These are phyloP conservation scores for Lasiodiplodia citricola DNA, from an alignment of 2,329 filamentous ascomycete species.

Conservation along the genomic window DNA sequence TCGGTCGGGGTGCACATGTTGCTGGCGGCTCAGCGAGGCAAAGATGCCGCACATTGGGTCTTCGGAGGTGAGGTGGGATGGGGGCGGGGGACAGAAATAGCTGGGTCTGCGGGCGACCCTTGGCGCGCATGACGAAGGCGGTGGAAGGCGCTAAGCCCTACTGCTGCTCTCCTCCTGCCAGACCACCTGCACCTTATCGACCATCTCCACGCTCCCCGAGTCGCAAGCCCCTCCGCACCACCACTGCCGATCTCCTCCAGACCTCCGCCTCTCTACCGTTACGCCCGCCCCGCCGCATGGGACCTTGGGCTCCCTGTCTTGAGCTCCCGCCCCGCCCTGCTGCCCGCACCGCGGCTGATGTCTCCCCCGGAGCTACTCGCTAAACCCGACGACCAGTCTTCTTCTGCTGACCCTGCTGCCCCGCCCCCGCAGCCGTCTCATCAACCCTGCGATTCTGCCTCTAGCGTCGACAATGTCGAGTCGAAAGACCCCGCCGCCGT, in stretches of 20 bases:
- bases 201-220: neutral
- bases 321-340: constrained; percentile 18
- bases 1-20: constrained; percentile 34
- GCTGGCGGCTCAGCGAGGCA: constrained; percentile 51
- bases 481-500: neutral
- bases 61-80: constrained; percentile 5
- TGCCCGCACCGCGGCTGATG: constrained; percentile 21
- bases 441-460: neutral
- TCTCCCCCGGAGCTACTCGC: constrained; percentile 25
- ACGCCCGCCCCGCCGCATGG: constrained; percentile 6
- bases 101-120: neutral
- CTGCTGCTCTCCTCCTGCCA: constrained; percentile 4
- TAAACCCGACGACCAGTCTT: constrained; percentile 21
- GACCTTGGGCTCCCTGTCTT: neutral
- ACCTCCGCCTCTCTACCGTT: neutral
- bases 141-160: constrained; percentile 23
- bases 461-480: neutral
- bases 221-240: neutral
- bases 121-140: constrained; percentile 21
- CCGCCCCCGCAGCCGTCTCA: constrained; percentile 8
- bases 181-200: constrained; percentile 18
- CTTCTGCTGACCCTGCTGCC: constrained; percentile 12
- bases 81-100: neutral
- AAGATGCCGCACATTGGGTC: constrained; percentile 55
- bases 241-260: neutral